Evolutionary conservation across 352 stramenopile genomes (phyloP).

Genomic region (Phytophthora tentaculata): DNA sequence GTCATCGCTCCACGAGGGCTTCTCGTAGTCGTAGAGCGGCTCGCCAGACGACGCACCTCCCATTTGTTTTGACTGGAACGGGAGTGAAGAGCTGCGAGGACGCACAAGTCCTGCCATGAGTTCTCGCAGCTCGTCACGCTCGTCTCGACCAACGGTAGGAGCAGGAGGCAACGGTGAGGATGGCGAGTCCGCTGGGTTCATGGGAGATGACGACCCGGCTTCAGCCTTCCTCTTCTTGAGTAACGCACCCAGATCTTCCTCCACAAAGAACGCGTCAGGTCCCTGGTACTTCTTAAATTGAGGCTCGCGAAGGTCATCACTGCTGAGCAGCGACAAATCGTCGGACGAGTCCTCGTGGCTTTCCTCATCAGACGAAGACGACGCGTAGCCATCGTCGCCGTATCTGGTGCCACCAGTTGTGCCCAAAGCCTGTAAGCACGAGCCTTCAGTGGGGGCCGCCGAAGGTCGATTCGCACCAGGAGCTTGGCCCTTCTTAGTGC

Average conservation of each 20-base stretch:
- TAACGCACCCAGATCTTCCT: constrained; percentile 42
- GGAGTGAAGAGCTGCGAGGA: constrained; percentile 66
- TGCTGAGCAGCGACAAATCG: constrained; percentile 43
- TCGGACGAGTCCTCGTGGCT: constrained; percentile 43
- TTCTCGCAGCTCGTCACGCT: constrained; percentile 65
- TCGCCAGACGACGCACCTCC: constrained; percentile 46
- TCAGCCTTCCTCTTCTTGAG: constrained; percentile 39
- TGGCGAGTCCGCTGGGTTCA: constrained; percentile 21
- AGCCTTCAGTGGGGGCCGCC: constrained; percentile 16
- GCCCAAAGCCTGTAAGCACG: constrained; percentile 35
- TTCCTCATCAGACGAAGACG: constrained; percentile 45
- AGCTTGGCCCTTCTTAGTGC: constrained; percentile 13
- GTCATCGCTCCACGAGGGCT: constrained; percentile 69
- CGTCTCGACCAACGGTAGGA: constrained; percentile 25
- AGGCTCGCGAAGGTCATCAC: constrained; percentile 31
- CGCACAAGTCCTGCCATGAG: constrained; percentile 68
- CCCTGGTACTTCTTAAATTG: constrained; percentile 39
- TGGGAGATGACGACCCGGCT: constrained; percentile 9
- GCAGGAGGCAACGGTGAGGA: constrained; percentile 20
- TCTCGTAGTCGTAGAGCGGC: constrained; percentile 33
- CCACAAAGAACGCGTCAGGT: constrained; percentile 42
- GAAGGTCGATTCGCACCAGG: constrained; percentile 17
- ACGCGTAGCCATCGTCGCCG: constrained; percentile 36
- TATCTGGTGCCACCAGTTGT: constrained; percentile 36
- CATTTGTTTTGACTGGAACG: constrained; percentile 50